These are phyloP conservation scores for Phylloporus sp. DNA, from an alignment of 1,284 basidiomycete species.

Conservation along the genomic window DNA sequence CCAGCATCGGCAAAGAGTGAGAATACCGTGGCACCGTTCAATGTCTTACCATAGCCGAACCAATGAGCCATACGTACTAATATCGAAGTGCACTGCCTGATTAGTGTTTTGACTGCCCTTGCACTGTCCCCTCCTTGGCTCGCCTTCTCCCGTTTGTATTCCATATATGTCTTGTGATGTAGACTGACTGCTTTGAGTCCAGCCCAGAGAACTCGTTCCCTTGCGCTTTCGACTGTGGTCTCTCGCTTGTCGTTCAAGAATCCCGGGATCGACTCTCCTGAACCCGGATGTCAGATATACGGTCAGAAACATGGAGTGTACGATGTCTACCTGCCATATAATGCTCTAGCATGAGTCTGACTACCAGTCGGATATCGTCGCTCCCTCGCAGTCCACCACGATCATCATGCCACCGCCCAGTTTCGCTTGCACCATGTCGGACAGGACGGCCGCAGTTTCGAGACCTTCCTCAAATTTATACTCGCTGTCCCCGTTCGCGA, in stretches of 20 bases:
- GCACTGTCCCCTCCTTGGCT: too few relatives aligned
- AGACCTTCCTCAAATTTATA: constrained; percentile 59
- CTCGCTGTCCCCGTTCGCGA: constrained; percentile 44
- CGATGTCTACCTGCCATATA: constrained; percentile 57
- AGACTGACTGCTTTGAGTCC: too few relatives aligned
- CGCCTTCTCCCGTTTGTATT: too few relatives aligned
- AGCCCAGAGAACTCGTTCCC: too few relatives aligned
- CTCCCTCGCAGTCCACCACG: constrained; percentile 20
- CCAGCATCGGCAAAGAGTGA: too few relatives aligned
- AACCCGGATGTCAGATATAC: neutral
- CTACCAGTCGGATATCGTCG: constrained; percentile 49
- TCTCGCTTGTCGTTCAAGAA: constrained; percentile 51
- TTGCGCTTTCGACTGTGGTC: constrained; percentile 49
- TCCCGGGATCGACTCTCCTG: constrained; percentile 47
- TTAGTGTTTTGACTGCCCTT: too few relatives aligned
- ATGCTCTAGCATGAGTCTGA: constrained; percentile 56
- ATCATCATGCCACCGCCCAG: constrained; percentile 55
- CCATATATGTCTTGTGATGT: too few relatives aligned
- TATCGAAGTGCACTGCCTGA: too few relatives aligned
- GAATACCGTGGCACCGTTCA: too few relatives aligned
- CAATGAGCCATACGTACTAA: too few relatives aligned
- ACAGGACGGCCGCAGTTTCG: constrained; percentile 65
- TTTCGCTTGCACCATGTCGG: constrained; percentile 64
- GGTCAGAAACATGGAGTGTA: neutral
- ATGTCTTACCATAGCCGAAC: too few relatives aligned